Conservation (phyloP, 306 rosid species). For the Dalbergia oliveri region DNA sequence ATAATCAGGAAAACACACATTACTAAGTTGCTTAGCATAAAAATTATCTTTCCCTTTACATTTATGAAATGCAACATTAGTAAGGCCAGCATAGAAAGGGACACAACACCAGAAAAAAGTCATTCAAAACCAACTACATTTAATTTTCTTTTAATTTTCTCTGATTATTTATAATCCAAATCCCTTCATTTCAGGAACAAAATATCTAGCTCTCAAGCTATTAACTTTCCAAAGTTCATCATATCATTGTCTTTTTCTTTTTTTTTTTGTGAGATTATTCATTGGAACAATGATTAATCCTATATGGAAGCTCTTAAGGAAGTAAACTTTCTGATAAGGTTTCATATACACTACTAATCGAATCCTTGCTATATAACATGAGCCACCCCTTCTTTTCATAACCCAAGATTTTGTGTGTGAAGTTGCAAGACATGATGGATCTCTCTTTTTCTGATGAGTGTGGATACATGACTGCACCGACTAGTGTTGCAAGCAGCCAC, state of each 20-base stretch:
- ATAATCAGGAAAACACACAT: conserved; percentile 29
- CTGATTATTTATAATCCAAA: conserved; percentile 28
- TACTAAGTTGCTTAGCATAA: conserved; percentile 47
- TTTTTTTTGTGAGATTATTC: too few relatives aligned
- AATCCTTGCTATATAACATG: too few relatives aligned
- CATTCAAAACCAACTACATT: neutral
- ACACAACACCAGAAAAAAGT: conserved; percentile 40
- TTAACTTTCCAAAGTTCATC: conserved; percentile 15
- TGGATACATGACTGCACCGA: conserved; percentile 47
- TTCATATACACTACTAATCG: too few relatives aligned
- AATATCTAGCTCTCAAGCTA: conserved; percentile 30
- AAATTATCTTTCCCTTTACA: conserved; percentile 20
- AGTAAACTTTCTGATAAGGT: too few relatives aligned
- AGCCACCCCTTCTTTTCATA: neutral
- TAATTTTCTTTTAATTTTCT: conserved; percentile 42
- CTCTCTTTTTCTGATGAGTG: conserved; percentile 48
- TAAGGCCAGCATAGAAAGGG: conserved; percentile 46
- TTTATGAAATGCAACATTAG: conserved; percentile 26
- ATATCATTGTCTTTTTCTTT: neutral
- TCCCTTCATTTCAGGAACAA: conserved; percentile 50
- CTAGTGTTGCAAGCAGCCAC: conserved; percentile 41
- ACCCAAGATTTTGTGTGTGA: neutral
- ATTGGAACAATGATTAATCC: too few relatives aligned
- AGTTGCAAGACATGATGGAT: conserved; percentile 49
- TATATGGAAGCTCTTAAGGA: too few relatives aligned